phyloP scores from a whole-genome alignment of 257 asterid genomes.

The Thymus mandschuricus region DNA sequence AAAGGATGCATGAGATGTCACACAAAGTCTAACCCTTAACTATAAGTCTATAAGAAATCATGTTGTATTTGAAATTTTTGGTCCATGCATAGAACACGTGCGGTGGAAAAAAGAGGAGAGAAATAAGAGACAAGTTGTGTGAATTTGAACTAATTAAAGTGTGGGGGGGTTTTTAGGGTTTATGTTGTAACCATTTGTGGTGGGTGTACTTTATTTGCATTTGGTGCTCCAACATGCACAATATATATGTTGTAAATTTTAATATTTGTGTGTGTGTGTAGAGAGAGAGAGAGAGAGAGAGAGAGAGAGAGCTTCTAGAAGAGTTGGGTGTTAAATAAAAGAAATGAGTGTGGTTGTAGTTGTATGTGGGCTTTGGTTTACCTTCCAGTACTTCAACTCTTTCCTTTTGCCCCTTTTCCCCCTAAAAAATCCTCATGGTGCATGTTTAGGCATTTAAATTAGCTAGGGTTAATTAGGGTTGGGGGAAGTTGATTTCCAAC shows the following conservation, averaged over 20 bases:
- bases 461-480: constrained; percentile 26
- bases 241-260: neutral
- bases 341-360: constrained; percentile 66
- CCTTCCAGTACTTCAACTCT: constrained; percentile 46
- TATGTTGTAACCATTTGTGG: constrained; percentile 35
- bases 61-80: neutral
- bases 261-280: neutral
- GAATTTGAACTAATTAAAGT: neutral
- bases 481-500: constrained; percentile 19
- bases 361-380: constrained; percentile 54
- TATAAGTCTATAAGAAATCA: neutral
- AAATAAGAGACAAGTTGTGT: neutral
- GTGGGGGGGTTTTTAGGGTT: constrained; percentile 4
- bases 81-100: constrained; percentile 6
- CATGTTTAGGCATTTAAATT: constrained; percentile 41
- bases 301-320: constrained; percentile 64
- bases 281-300: neutral
- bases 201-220: constrained; percentile 40
- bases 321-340: constrained; percentile 49
- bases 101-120: neutral
- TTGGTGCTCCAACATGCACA: constrained; percentile 50
- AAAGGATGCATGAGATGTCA: neutral
- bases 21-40: neutral
- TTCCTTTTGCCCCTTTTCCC: neutral
- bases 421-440: constrained; percentile 45